phyloP scores from a whole-genome alignment of 805 yeast species.

The Yamadazyma olivae region DNA sequence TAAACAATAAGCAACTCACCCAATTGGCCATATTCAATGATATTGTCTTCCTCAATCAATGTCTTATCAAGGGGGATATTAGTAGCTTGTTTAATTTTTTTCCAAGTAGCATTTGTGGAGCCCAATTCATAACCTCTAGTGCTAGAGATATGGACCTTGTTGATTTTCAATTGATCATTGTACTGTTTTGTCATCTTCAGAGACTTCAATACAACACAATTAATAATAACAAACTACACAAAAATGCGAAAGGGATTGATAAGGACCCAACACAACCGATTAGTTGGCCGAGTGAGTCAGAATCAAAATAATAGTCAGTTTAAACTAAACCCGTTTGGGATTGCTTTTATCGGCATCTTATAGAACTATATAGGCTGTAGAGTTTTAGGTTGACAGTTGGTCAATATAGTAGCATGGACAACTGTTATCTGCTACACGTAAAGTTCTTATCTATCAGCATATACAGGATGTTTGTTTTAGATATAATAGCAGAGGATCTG shows the following conservation, averaged over 20 bases:
- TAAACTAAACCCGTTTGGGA: too few relatives aligned
- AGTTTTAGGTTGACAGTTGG: too few relatives aligned
- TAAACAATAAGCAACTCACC: conserved; percentile 32
- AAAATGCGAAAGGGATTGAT: conserved; percentile 6
- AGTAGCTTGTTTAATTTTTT: conserved; percentile 36
- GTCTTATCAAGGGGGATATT: conserved; percentile 4
- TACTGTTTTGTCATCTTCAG: conserved; percentile 5
- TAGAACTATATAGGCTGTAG: too few relatives aligned
- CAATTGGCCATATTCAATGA: conserved; percentile 25
- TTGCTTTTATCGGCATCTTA: too few relatives aligned
- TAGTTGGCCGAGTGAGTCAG: too few relatives aligned
- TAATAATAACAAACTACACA: conserved; percentile 1
- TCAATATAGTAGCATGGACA: too few relatives aligned
- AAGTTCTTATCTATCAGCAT: too few relatives aligned
- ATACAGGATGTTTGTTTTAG: too few relatives aligned
- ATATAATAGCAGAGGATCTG: too few relatives aligned
- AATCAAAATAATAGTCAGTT: too few relatives aligned
- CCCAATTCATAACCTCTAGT: conserved; percentile 37
- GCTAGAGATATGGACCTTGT: conserved; percentile 24
- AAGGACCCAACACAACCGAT: not conserved
- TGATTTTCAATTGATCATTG: conserved; percentile 20
- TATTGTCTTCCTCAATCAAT: conserved; percentile 5
- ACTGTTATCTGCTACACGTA: too few relatives aligned
- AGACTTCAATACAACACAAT: not conserved
- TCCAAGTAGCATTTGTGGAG: conserved; percentile 41